Evolutionary conservation across 345 rosid species (phyloP), one percentile per base, ranked within the genome.

Genomic region (Rhodamnia rubescens): DNA sequence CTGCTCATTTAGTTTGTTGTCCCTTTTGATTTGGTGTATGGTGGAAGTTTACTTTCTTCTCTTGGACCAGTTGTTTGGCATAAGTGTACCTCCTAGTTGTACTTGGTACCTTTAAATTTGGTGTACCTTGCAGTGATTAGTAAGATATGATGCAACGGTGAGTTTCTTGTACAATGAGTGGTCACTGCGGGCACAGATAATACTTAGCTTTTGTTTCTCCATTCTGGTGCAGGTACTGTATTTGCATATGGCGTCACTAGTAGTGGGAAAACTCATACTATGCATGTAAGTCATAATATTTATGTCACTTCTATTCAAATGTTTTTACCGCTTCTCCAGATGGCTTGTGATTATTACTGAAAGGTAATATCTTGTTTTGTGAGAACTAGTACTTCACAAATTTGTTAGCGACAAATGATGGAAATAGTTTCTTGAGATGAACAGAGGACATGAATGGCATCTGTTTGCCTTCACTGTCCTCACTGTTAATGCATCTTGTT

Each of bases 191-290:
- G 78, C 56, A 29, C 85, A 36, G 22, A 69, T 69, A 61, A 12
- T 86, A 82, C 50, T 85, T 83, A 42, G 50, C 86, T 85, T 11
- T 58, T 14, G 52, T 88, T 90, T 53, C 74, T 83, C 36, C 81
- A 53, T 86, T 83, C 42, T 87, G 83, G 15, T 87, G 88, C 91
- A 97, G 99, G 98, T 69, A 95, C 98, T 40, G 97, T 97, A 57
- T 97, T 97, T 94, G 99, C 99, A 27, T 97, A 97, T 94, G 98
- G 99, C 86, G 99, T 95, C 87, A 95, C 99, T 81, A 96, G 99
- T 81, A 96, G 98, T 84, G 98, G 99, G 87, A 96, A 96, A 92
- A 96, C 98, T 88, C 99, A 95, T 85, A 96, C 99, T 74, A 96
- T 96, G 99, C 99, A 96, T 86, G 97, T 95, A 94, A 93, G 99